Evolutionary conservation across 208 protist genomes (phyloP).

Genomic region (Acanthamoeba lenticulata): DNA sequence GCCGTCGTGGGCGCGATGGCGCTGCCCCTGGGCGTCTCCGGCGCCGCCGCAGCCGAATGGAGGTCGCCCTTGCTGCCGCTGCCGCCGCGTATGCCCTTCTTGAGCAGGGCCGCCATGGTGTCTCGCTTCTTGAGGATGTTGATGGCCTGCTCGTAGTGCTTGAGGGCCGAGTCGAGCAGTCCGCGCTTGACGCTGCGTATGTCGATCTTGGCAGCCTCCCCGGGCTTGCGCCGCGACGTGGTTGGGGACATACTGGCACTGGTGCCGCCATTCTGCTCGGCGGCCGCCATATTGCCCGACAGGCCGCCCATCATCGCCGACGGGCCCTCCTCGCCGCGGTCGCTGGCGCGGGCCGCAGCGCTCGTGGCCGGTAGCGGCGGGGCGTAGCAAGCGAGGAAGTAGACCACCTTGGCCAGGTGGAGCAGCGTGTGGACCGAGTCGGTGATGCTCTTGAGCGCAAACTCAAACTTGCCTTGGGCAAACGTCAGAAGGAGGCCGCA

Average conservation of each 20-base stretch:
- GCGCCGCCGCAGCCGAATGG: too few species aligned
- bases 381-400: neutral
- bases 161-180: neutral
- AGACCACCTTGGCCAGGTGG: conserved; percentile 2
- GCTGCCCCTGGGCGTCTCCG: neutral
- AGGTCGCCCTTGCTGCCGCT: neutral
- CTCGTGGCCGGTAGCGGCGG: neutral
- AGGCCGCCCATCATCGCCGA: neutral
- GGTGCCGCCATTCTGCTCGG: too few species aligned
- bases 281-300: too few species aligned
- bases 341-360: neutral
- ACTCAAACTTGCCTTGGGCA: conserved; percentile 56
- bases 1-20: too few species aligned
- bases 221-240: neutral
- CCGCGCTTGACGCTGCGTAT: neutral
- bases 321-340: neutral
- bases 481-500: conserved; percentile 58
- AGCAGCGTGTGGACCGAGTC: conserved; percentile 49
- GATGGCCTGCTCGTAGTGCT: conserved; percentile 13
- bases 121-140: conserved; percentile 27
- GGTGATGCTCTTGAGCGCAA: conserved; percentile 50
- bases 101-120: neutral
- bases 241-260: too few species aligned
- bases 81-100: too few species aligned
- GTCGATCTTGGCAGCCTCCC: neutral